Evolutionary conservation across 345 rosid species (phyloP), one percentile per base, ranked within the genome.

Genomic region (Gossypium turneri): DNA sequence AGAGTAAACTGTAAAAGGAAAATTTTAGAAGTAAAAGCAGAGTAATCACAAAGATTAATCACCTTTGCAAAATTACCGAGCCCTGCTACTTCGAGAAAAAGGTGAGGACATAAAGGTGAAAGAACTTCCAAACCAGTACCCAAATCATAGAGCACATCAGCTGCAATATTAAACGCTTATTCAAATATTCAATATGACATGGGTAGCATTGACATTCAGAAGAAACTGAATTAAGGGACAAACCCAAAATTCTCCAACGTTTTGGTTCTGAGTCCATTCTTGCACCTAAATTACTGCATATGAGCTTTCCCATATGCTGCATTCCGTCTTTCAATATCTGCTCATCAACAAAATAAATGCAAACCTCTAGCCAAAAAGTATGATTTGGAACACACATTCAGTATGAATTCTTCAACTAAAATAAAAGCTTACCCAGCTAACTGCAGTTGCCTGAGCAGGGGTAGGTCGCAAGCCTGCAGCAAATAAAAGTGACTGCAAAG

Each of bases 241-340:
- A 76, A 95, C 98, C 99, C 41, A 93, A 74, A 76, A 93, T 85
- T 86, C 97, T 88, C 99, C 98, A 91, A 11, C 90, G 82, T 79
- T 93, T 95, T 2, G 99, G 98, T 75, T 95, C 98, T 4, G 98
- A 95, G 73, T 93, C 98, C 98, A 93, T 95, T 85, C 98, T 90
- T 57, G 97, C 93, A 78, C 99, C 99, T 77, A 93, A 85, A 85
- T 86, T 91, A 79, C 97, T 95, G 85, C 94, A 91, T 76, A 95
- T 85, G 41, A 95, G 88, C 79, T 95, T 95, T 52, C 99, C 99
- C 43, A 83, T 83, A 41, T 95, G 99, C 80, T 95, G 97, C 99
- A 95, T 95, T 65, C 98, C 99, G 83, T 91, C 99, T 79, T 90
- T 95, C 74, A 95, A 67, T 69, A 95, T 87, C 99, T 95, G 83